Conservation (phyloP, 352 stramenopile genomes). For the Phytophthora nicotianae region DNA sequence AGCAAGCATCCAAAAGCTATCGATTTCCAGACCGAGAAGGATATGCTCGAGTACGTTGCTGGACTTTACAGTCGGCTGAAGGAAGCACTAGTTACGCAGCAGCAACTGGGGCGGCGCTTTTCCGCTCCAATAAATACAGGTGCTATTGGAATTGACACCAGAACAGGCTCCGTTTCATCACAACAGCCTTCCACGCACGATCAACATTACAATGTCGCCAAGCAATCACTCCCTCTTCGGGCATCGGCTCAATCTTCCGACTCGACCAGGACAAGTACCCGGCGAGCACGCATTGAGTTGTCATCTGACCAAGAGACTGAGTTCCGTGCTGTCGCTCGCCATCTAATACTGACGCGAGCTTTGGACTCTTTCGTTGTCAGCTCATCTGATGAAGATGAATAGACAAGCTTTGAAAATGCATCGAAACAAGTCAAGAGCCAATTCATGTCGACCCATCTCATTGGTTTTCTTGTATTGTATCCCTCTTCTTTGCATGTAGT, state of each 20-base stretch:
- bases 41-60: conserved; percentile 40
- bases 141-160: background rate
- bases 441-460: background rate
- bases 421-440: background rate
- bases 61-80: conserved; percentile 46
- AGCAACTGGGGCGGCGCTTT: background rate
- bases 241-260: background rate
- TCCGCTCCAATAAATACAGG: background rate
- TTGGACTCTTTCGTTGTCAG: conserved; percentile 37
- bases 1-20: conserved; percentile 30
- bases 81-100: conserved; percentile 5
- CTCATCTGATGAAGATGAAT: conserved; percentile 39
- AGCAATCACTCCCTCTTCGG: background rate
- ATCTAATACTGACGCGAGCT: conserved; percentile 33
- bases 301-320: conserved; percentile 35
- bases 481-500: conserved; percentile 7
- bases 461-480: conserved; percentile 18
- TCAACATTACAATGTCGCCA: background rate
- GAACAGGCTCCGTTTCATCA: background rate
- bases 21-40: conserved; percentile 37
- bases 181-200: background rate
- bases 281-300: background rate
- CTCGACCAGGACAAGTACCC: background rate
- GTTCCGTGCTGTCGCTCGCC: conserved; percentile 46
- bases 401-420: conserved; percentile 5